These are phyloP conservation scores for Saprolegnia diclina DNA, from an alignment of 352 stramenopile species.

Conservation along the genomic window DNA sequence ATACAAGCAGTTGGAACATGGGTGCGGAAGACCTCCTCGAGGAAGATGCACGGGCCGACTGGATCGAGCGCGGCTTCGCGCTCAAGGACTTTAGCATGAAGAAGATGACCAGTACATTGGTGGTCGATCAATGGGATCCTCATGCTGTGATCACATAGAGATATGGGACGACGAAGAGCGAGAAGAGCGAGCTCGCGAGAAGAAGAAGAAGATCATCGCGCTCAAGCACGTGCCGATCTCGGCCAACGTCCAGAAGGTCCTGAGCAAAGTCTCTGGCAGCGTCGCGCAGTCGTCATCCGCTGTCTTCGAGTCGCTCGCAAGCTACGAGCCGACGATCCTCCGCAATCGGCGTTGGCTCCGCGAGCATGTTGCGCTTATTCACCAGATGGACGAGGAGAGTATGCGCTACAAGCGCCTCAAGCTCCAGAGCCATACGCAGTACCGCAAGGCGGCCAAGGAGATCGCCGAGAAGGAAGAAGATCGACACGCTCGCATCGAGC, in stretches of 20 bases:
- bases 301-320: background rate
- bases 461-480: constrained; percentile 46
- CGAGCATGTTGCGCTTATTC: constrained; percentile 53
- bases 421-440: constrained; percentile 38
- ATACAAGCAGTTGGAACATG: background rate
- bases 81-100: constrained; percentile 68
- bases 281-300: background rate
- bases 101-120: constrained; percentile 41
- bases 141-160: constrained; percentile 31
- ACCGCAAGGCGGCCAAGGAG: constrained; percentile 35
- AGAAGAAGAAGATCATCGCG: constrained; percentile 38
- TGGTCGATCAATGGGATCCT: background rate
- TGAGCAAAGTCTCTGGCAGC: constrained; percentile 10
- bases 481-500: constrained; percentile 51
- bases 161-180: constrained; percentile 54
- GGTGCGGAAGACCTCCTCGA: constrained; percentile 45
- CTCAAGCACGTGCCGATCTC: constrained; percentile 22
- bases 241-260: constrained; percentile 13
- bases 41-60: constrained; percentile 68
- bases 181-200: constrained; percentile 34
- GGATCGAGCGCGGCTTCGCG: constrained; percentile 51
- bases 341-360: constrained; percentile 46
- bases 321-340: constrained; percentile 51
- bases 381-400: constrained; percentile 53
- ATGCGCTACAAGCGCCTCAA: constrained; percentile 48